A percentile compares a stretch with the other conserved stretches of the same genome.
Evolutionary conservation across 1,284 basidiomycete genomes (phyloP).

Genomic region (Butyriboletus appendiculatus): DNA sequence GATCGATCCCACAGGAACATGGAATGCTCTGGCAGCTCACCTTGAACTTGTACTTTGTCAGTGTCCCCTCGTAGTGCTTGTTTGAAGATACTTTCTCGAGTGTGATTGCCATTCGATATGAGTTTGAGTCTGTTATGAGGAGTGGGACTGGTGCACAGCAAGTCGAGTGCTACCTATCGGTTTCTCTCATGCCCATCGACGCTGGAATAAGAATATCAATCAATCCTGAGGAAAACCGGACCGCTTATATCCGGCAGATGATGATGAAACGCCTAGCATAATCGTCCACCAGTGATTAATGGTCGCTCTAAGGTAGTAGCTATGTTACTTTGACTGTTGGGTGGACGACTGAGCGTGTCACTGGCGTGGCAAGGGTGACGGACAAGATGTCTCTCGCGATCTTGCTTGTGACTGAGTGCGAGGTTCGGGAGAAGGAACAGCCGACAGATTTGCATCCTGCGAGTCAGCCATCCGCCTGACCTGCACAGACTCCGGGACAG

Average conservation of each 20-base stretch:
- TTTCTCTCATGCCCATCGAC: conserved; percentile 9
- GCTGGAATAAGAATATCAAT: conserved; percentile 3
- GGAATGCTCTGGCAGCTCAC: conserved; percentile 38
- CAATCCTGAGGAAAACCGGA: not conserved
- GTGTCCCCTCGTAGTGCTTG: conserved; percentile 76
- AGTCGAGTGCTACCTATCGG: no score
- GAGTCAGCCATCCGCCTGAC: not conserved
- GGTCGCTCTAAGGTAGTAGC: conserved; percentile 9
- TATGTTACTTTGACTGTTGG: not conserved
- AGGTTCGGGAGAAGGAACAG: not conserved
- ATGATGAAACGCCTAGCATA: no score
- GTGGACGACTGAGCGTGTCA: not conserved
- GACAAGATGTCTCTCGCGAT: not conserved
- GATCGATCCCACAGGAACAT: not conserved
- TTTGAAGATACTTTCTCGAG: conserved; percentile 54
- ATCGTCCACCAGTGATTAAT: not conserved
- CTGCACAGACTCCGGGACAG: not conserved
- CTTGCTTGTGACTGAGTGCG: not conserved
- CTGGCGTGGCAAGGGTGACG: not conserved
- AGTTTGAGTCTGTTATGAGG: not conserved
- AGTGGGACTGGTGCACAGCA: no score
- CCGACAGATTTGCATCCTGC: not conserved
- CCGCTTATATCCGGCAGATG: not conserved
- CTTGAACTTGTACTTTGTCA: conserved; percentile 89
- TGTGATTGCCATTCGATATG: conserved; percentile 16